Conservation (phyloP, 768 basidiomycete genomes). For the Psilocybe subaeruginosa region DNA sequence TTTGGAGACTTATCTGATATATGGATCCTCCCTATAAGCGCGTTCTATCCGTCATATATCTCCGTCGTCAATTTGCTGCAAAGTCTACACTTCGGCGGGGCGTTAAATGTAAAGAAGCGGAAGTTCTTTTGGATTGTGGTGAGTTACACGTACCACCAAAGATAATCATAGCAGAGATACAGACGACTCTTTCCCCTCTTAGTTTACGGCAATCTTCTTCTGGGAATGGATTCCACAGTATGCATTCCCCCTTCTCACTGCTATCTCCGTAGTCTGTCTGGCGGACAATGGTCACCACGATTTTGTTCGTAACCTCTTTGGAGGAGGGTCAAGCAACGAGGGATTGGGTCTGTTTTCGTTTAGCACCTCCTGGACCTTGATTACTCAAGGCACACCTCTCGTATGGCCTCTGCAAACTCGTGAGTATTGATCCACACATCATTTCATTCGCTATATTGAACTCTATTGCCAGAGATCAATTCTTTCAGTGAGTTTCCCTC, state of each 20-base stretch:
- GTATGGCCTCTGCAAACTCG: slow-evolving; percentile 61
- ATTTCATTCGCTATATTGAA: neutral
- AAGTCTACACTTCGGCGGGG: slow-evolving; percentile 52
- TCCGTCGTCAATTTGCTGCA: slow-evolving; percentile 56
- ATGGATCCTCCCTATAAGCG: slow-evolving; percentile 25
- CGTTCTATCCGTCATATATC: slow-evolving; percentile 55
- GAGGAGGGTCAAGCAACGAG: slow-evolving; percentile 65
- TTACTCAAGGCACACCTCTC: slow-evolving; percentile 55
- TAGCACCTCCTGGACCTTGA: slow-evolving; percentile 65
- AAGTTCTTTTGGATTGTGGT: slow-evolving; percentile 60
- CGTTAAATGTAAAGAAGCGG: slow-evolving; percentile 52
- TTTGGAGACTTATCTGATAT: neutral
- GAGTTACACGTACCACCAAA: slow-evolving; percentile 14
- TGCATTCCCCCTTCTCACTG: slow-evolving; percentile 64
- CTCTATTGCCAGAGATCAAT: slow-evolving; percentile 17
- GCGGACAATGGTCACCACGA: slow-evolving; percentile 48
- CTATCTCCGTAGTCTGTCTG: slow-evolving; percentile 61
- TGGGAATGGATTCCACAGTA: slow-evolving; percentile 57
- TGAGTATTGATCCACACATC: slow-evolving; percentile 24
- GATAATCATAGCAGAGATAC: neutral
- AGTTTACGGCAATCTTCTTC: slow-evolving; percentile 42
- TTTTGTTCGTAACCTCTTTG: slow-evolving; percentile 63
- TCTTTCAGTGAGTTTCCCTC: slow-evolving; percentile 16
- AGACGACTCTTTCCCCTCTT: slow-evolving; percentile 26
- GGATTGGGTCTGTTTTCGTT: slow-evolving; percentile 62